Base-by-base conservation (phyloP, 345 rosid species). In the Cardiospermum halicacabum region DNA sequence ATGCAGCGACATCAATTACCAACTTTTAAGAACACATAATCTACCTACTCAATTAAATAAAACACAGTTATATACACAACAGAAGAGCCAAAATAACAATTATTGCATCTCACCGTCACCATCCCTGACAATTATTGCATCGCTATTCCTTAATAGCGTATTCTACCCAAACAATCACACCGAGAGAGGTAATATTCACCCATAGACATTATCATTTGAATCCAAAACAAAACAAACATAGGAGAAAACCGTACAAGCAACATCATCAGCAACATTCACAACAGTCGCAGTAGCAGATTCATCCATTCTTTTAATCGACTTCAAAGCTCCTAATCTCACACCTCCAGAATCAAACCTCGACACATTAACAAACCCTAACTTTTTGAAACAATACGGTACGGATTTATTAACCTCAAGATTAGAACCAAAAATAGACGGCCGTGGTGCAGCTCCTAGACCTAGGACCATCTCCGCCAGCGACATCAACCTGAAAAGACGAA, bases 281-380 rank as follows among this genome's bases (percentile, higher is more conserved):
- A 7, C 37, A 51, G 80, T 64, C 12, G 74, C 53, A 32, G 70
- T 60, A 13, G n/a, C n/a, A n/a, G 88, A 53, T 30, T 87, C 82
- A 32, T 82, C 81, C 65, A 55, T 69, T 21, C 89, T 89, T 75
- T 56, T 58, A 56, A 85, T 67, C 50, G 81, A 75, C 65, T 61
- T 58, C 74, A 66, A 53, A 49, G 56, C 62, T 58, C 71, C 67
- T 62, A 59, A 53, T 67, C 78, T 75, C 67, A 58, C 62, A 53
- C 67, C 31, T 62, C 32, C 54, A 62, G 13, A 28, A n/a, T 30
- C 40, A 45, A 62, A 19, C 56, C 56, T 53, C 8, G 30, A 16
- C 24, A 40, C 53, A 11, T 53, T 27, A 32, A 53, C 31, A 73
- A 32, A 25, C 71, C 51, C 40, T 57, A 53, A 51, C 48, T 11